Evolutionary conservation across 2,329 filamentous ascomycete genomes (phyloP), one percentile per base, ranked within the genome.

Genomic region (Fusarium sp.): DNA sequence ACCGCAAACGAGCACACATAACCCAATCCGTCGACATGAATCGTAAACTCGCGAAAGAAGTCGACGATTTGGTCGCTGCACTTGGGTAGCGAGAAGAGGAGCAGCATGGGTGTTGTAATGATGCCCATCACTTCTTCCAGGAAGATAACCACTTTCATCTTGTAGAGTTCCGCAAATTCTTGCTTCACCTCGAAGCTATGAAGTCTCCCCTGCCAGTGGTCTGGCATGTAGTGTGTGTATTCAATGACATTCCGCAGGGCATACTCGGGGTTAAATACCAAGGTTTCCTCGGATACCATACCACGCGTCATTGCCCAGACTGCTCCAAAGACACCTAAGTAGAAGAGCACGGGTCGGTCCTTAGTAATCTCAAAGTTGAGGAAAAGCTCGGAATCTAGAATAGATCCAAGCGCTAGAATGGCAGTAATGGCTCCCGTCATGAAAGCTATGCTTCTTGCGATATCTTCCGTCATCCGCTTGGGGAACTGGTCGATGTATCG

Each of bases 1-100:
- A 97, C 93, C 3, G 96, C 96, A 81, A 97, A 98, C 1, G 95
- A 97, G 79, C 96, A 99, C 10, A 98, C 93, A 71, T 97, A 95
- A 20, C 96, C 96, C 34, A 99, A 86, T 0, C 96, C 96, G 76
- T 99, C 96, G 14, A 99, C 95, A 73, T 99, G 94, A 20, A 99
- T 90, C 0, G 96, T 98, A 73, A 98, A 97, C 77, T 99, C 96
- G 38, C 96, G 90, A 83, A 99, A 98, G 80, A 99, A 99, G 80
- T 99, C 96, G 63, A 98, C 90, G 68, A 99, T 91, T 64, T 94
- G 92, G 72, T 98, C 95, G 77, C 92, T 95, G 78, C 92, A 96
- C 72, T 90, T 91, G 0, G 94, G 93, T 33, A 98, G 85, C 66
- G 92, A 94, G 76, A 92, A 91, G 81, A 94, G 91, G 11, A 99